These are phyloP conservation scores for Coemansia sp. DNA, from an alignment of 192 early-diverging fungal species.

Conservation along the genomic window DNA sequence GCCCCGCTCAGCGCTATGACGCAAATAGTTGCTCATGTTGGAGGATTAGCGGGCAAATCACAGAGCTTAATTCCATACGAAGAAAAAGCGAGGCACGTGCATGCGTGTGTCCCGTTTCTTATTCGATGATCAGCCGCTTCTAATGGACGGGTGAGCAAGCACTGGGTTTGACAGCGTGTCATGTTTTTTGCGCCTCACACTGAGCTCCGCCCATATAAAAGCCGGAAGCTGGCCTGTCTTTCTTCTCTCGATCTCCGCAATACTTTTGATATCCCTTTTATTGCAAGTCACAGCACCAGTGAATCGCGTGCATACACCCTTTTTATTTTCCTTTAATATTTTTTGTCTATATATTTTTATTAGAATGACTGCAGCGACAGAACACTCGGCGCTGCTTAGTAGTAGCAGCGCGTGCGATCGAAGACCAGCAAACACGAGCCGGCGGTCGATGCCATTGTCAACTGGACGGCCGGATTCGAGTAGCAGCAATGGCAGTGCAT, in stretches of 20 bases:
- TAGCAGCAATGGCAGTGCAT: neutral
- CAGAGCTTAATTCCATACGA: conserved; percentile 1
- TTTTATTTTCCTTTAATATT: neutral
- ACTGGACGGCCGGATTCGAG: neutral
- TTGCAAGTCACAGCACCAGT: neutral
- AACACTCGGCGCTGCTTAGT: conserved; percentile 23
- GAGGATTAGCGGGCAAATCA: conserved; percentile 11
- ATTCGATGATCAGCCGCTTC: neutral
- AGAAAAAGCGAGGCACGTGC: conserved; percentile 3
- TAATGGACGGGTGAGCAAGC: neutral
- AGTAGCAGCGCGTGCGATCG: conserved; percentile 3
- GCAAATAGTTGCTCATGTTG: neutral
- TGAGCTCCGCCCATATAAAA: neutral
- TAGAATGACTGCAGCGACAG: conserved; percentile 5
- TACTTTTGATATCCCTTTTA: neutral
- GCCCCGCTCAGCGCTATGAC: neutral
- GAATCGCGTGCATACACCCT: neutral
- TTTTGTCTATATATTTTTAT: conserved; percentile 5
- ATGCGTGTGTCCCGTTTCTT: conserved; percentile 1
- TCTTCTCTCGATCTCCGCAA: neutral
- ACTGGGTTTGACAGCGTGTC: conserved; percentile 5
- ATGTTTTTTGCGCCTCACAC: neutral
- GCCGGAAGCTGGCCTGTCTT: neutral
- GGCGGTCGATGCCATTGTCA: neutral
- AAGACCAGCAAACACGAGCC: conserved; percentile 11